Percentiles rank a stretch among this genome's conserved stretches.
Conservation (phyloP, 2,329 filamentous ascomycete genomes). For the Diplodia mutila region DNA sequence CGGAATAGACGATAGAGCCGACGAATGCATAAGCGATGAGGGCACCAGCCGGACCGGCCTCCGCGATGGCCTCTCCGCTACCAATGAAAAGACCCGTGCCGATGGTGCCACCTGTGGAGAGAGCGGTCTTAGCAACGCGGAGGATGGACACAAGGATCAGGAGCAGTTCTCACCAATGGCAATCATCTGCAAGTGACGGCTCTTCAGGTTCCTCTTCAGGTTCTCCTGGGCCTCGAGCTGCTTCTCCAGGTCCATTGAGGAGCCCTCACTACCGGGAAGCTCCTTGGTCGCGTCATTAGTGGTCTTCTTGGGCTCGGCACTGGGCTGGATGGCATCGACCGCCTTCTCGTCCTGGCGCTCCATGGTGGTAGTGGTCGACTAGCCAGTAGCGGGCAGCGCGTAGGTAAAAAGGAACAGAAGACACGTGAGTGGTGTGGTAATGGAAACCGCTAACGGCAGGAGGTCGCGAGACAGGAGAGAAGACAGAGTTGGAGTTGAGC, state of each 20-base stretch:
- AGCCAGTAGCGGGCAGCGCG: slow-evolving; percentile 5
- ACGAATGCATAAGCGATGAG: slow-evolving; percentile 56
- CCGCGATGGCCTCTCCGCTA: slow-evolving; percentile 52
- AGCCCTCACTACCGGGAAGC: slow-evolving; percentile 20
- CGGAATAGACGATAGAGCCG: slow-evolving; percentile 72
- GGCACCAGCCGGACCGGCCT: slow-evolving; percentile 53
- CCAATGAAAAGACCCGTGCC: slow-evolving; percentile 60
- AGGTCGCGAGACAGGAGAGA: slow-evolving; percentile 14
- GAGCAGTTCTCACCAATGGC: slow-evolving; percentile 40
- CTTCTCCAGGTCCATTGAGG: slow-evolving; percentile 40
- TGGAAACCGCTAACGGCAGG: slow-evolving; percentile 24
- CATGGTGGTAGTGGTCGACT: slow-evolving; percentile 11
- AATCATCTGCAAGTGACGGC: slow-evolving; percentile 45
- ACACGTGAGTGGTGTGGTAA: slow-evolving; percentile 22
- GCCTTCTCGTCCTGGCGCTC: slow-evolving; percentile 22
- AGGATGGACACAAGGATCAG: slow-evolving; percentile 12
- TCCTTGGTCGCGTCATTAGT: slow-evolving; percentile 9
- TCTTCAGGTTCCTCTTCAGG: slow-evolving; percentile 43
- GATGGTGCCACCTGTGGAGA: slow-evolving; percentile 45
- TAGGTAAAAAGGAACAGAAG: neutral
- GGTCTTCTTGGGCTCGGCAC: slow-evolving; percentile 12
- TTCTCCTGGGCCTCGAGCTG: slow-evolving; percentile 33
- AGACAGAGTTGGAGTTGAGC: neutral
- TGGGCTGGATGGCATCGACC: slow-evolving; percentile 17
- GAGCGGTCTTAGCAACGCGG: slow-evolving; percentile 1